These are phyloP conservation scores for Trichoderma sp. DNA, from an alignment of 2,329 filamentous ascomycete genomes.

Conservation along the genomic window DNA sequence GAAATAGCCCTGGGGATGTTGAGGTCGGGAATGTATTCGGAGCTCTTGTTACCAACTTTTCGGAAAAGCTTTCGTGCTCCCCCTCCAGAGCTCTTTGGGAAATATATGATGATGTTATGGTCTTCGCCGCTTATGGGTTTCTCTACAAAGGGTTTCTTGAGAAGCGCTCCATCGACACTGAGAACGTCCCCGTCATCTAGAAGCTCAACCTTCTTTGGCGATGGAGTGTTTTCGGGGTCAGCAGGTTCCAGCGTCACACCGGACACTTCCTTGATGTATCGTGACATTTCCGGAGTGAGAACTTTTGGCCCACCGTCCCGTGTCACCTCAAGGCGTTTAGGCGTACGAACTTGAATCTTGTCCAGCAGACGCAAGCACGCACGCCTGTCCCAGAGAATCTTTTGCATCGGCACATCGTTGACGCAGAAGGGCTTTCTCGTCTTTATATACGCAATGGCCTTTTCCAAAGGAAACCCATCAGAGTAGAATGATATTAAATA, in stretches of 20 bases:
- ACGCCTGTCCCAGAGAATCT: conserved; percentile 91
- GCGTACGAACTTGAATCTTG: conserved; percentile 83
- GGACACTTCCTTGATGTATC: conserved; percentile 75
- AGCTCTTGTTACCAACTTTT: conserved; percentile 98
- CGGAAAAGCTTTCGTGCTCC: conserved; percentile 90
- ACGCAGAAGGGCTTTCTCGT: conserved; percentile 94
- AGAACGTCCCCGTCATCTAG: conserved; percentile 88
- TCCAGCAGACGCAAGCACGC: conserved; percentile 86
- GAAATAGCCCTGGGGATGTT: conserved; percentile 75
- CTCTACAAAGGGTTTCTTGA: conserved; percentile 95
- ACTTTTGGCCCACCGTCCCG: conserved; percentile 85
- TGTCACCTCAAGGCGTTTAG: conserved; percentile 83
- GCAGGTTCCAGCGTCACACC: conserved; percentile 71
- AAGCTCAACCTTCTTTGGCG: conserved; percentile 73
- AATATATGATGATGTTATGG: conserved; percentile 98
- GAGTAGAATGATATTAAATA: conserved; percentile 98
- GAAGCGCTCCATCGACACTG: conserved; percentile 74
- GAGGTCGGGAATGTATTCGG: conserved; percentile 81
- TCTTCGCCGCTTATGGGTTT: conserved; percentile 98
- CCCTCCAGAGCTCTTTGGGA: conserved; percentile 79
- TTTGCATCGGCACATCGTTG: conserved; percentile 96
- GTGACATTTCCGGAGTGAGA: conserved; percentile 73
- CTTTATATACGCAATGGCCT: conserved; percentile 92
- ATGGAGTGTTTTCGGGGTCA: conserved; percentile 58
- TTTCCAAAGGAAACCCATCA: conserved; percentile 93